Conservation (phyloP, 495 filamentous ascomycete genomes). For the Penicillium paradoxum region DNA sequence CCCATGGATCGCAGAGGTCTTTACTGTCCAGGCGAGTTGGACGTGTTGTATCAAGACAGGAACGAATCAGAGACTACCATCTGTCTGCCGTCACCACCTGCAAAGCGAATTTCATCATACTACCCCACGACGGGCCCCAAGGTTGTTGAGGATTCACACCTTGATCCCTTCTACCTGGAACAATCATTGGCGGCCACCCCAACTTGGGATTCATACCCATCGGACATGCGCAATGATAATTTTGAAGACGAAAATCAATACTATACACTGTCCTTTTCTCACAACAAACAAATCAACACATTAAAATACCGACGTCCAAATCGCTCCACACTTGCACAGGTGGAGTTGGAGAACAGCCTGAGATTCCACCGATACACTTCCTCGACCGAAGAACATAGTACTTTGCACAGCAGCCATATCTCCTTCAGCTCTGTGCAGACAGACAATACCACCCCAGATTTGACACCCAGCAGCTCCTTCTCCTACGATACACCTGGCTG, state of each 20-base stretch:
- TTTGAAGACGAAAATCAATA: slow-evolving; percentile 33
- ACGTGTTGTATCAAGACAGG: slow-evolving; percentile 28
- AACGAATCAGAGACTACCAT: slow-evolving; percentile 37
- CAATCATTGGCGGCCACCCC: slow-evolving; percentile 30
- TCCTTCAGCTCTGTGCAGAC: slow-evolving; percentile 39
- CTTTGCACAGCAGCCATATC: slow-evolving; percentile 28
- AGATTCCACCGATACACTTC: slow-evolving; percentile 27
- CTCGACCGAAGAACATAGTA: slow-evolving; percentile 22
- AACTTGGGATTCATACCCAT: slow-evolving; percentile 24
- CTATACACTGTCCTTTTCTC: slow-evolving; percentile 33
- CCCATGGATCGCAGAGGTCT: slow-evolving; percentile 41
- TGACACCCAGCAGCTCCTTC: slow-evolving; percentile 46
- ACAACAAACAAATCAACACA: slow-evolving; percentile 16
- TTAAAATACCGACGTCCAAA: slow-evolving; percentile 19
- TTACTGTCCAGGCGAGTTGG: slow-evolving; percentile 32
- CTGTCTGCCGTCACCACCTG: slow-evolving; percentile 29
- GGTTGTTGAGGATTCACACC: slow-evolving; percentile 37
- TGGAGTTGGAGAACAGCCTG: slow-evolving; percentile 35
- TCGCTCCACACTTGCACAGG: slow-evolving; percentile 34
- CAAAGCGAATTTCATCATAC: slow-evolving; percentile 37
- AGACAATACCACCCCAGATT: slow-evolving; percentile 33
- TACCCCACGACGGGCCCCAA: slow-evolving; percentile 27
- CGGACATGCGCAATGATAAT: slow-evolving; percentile 33
- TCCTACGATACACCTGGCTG: slow-evolving; percentile 35
- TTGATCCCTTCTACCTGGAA: slow-evolving; percentile 46